phyloP scores from a whole-genome alignment of 2,329 filamentous ascomycete genomes.

The Rutstroemia sydowiana region DNA sequence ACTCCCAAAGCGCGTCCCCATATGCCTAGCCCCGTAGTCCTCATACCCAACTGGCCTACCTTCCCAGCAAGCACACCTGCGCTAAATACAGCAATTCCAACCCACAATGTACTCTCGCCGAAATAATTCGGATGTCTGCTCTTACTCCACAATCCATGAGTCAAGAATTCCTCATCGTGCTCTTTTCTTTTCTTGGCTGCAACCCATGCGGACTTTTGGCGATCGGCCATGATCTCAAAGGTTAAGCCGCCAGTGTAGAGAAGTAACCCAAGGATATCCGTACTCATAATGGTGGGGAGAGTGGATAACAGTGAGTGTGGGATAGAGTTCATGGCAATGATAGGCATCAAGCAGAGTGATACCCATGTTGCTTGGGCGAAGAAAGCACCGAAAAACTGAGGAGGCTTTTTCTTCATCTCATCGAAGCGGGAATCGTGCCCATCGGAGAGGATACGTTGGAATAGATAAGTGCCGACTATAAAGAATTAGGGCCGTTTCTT shows the following conservation, averaged over 20 bases:
- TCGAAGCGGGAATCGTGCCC: slow-evolving; percentile 55
- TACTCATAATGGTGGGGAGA: slow-evolving; percentile 40
- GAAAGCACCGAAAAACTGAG: slow-evolving; percentile 48
- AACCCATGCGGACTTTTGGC: slow-evolving; percentile 57
- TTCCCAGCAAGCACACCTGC: slow-evolving; percentile 47
- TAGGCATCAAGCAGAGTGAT: slow-evolving; percentile 56
- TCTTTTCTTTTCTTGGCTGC: slow-evolving; percentile 55
- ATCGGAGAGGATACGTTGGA: slow-evolving; percentile 49
- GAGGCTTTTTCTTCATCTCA: slow-evolving; percentile 42
- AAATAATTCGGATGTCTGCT: slow-evolving; percentile 64
- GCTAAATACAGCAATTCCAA: slow-evolving; percentile 53
- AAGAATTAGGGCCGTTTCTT: background rate
- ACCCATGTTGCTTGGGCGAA: slow-evolving; percentile 61
- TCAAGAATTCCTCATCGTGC: slow-evolving; percentile 61
- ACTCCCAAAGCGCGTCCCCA: slow-evolving; percentile 38
- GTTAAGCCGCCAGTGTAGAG: slow-evolving; percentile 52
- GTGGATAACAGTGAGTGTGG: slow-evolving; percentile 45
- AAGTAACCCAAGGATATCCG: slow-evolving; percentile 49
- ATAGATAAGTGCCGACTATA: slow-evolving; percentile 57
- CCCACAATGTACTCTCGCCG: slow-evolving; percentile 64
- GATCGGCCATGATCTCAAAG: slow-evolving; percentile 55
- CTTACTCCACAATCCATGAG: slow-evolving; percentile 52
- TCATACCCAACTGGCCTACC: slow-evolving; percentile 51
- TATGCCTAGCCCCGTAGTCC: slow-evolving; percentile 39
- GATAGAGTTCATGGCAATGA: slow-evolving; percentile 56